Percentiles rank a stretch among this genome's conserved stretches.
These are phyloP conservation scores for Stephanodiscus triporus DNA, from an alignment of 108 stramenopile genomes.

Conservation along the genomic window DNA sequence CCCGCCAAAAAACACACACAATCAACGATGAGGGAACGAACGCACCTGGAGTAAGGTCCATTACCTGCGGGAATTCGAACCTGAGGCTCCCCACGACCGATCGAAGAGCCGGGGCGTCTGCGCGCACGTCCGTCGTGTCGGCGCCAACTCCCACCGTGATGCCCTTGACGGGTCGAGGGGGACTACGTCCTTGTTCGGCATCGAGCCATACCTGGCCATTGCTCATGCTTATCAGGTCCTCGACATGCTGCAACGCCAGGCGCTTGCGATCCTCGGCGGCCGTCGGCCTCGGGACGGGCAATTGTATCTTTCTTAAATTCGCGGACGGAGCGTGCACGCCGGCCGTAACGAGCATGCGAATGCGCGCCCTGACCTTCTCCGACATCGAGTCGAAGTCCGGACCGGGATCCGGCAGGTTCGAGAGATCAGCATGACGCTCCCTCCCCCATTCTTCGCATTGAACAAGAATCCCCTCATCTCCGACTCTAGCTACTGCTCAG, in stretches of 20 bases:
- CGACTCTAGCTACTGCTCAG: slow-evolving; percentile 76
- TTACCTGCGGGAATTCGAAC: slow-evolving; percentile 81
- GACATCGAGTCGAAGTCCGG: slow-evolving; percentile 72
- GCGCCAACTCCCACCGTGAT: slow-evolving; percentile 90
- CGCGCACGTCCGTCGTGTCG: slow-evolving; percentile 78
- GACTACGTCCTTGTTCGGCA: slow-evolving; percentile 59
- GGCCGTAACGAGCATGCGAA: slow-evolving; percentile 64
- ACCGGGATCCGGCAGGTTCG: slow-evolving; percentile 52
- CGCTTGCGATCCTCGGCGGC: slow-evolving; percentile 64
- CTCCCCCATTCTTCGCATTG: slow-evolving; percentile 74
- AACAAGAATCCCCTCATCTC: slow-evolving; percentile 88
- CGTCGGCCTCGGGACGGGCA: slow-evolving; percentile 72
- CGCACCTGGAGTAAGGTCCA: slow-evolving; percentile 66
- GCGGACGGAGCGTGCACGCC: slow-evolving; percentile 80
- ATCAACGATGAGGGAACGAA: too few species aligned
- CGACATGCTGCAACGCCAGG: slow-evolving; percentile 82
- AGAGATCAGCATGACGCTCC: slow-evolving; percentile 77
- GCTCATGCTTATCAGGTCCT: slow-evolving; percentile 91
- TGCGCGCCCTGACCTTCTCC: slow-evolving; percentile 66
- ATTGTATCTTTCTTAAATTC: slow-evolving; percentile 80
- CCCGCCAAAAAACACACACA: too few species aligned
- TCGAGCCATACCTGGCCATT: slow-evolving; percentile 90
- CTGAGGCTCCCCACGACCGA: slow-evolving; percentile 79
- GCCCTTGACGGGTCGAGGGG: slow-evolving; percentile 84
- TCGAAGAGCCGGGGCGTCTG: slow-evolving; percentile 86